Evolutionary conservation across 768 basidiomycete species (phyloP), one percentile per base, ranked within the genome.

Genomic region (Rhodotorula babjevae): DNA sequence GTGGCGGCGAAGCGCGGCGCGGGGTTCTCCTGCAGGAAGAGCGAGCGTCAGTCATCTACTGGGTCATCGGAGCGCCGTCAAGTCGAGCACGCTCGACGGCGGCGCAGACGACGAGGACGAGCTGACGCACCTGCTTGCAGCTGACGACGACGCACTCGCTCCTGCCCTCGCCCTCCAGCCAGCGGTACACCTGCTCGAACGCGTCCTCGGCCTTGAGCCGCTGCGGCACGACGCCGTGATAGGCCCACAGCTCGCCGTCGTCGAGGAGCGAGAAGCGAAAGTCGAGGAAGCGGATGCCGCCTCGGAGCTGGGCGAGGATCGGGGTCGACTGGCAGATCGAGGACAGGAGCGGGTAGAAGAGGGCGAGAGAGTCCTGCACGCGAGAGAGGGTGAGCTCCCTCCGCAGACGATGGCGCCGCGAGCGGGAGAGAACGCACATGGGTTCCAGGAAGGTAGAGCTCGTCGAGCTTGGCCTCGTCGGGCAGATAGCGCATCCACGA

Each of bases 61-160:
- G 36, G 4, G 36, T 36, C 36, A 9, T 36, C n/a, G 9, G 36
- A 36, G 36, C 36, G 36, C 36, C 5, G 4, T 36, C 36, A 9
- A 36, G 5, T 9, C 36, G 29, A 25, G 44, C 25, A 15, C 49
- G 44, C 12, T 57, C 50, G 25, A 11, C 8, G 27, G 44, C 4
- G n/a, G 15, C 16, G 46, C 7, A 31, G 12, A 21, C 12, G 40
- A 40, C 7, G 27, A 46, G 29, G 3, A 16, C 12, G 21, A 6
- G 42, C n/a, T 8, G 19, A 11, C 66, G 59, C n/a, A 67, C 66
- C 66, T 67, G 66, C 59, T 67, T 67, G 58, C 46, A 29, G 36
- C 36, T 42, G 23, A 60, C 21, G 18, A 67, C 25, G 10, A 67
- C 58, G 27, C 49, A 53, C 57, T 67, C 66, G 8, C 58, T 5